phyloP scores from a whole-genome alignment of 1,284 basidiomycete species.

The Trichosporon sp. region DNA sequence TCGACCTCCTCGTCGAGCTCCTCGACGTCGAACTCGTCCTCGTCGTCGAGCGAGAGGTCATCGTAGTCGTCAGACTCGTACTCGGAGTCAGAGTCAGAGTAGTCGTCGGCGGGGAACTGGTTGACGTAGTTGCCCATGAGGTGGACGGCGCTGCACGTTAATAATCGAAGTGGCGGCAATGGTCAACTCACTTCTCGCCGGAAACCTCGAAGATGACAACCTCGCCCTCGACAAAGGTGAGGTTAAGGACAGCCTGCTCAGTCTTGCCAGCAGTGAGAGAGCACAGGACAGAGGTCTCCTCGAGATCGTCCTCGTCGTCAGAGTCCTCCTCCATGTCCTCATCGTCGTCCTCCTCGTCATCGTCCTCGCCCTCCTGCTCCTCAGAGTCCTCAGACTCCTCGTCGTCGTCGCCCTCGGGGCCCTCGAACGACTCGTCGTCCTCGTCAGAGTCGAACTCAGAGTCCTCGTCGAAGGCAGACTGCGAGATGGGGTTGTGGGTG shows the following conservation, averaged over 20 bases:
- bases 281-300: conserved; percentile 60
- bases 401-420: conserved; percentile 49
- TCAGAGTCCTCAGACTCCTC: conserved; percentile 57
- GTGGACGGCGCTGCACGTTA: conserved; percentile 68
- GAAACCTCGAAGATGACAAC: conserved; percentile 71
- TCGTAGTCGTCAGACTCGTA: conserved; percentile 60
- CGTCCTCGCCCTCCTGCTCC: conserved; percentile 58
- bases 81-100: conserved; percentile 57
- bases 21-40: conserved; percentile 62
- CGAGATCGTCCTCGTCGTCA: conserved; percentile 47
- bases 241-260: conserved; percentile 75
- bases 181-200: conserved; percentile 71
- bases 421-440: conserved; percentile 48
- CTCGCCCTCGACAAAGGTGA: conserved; percentile 74
- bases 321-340: conserved; percentile 59
- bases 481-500: conserved; percentile 61
- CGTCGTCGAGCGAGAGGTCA: conserved; percentile 56
- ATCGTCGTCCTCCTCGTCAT: conserved; percentile 54
- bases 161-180: conserved; percentile 32
- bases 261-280: conserved; percentile 62
- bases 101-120: conserved; percentile 54
- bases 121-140: conserved; percentile 86
- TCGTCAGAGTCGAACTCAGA: conserved; percentile 58
- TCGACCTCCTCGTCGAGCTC: conserved; percentile 54
- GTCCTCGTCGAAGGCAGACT: conserved; percentile 59